Conservation (phyloP, 2,329 filamentous ascomycete species). For the Diaporthe velutina region DNA sequence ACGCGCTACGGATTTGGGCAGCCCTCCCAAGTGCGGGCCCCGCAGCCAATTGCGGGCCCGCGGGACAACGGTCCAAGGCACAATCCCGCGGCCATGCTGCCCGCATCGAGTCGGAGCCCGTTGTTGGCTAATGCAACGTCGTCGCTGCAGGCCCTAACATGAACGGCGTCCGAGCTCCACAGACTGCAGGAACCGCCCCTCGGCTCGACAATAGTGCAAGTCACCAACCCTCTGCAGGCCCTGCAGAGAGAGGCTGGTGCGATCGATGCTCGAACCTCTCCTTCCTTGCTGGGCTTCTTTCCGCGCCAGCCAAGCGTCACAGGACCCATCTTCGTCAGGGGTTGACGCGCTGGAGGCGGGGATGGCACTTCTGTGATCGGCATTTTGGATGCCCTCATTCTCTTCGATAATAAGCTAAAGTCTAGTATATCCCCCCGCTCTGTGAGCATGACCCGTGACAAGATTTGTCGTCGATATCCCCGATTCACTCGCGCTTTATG, state of each 20-base stretch:
- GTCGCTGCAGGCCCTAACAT: not conserved
- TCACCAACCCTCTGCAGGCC: not conserved
- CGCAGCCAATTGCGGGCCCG: not conserved
- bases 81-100: not conserved
- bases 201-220: not conserved
- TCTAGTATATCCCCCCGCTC: constrained; percentile 2
- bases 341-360: not conserved
- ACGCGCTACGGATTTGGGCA: not conserved
- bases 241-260: constrained; percentile 6
- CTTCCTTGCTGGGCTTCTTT: not conserved
- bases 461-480: not conserved
- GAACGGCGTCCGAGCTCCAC: constrained; percentile 20
- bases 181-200: not conserved
- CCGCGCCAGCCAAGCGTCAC: constrained; percentile 21
- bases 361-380: not conserved
- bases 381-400: constrained; percentile 15
- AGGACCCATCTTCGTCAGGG: constrained; percentile 2
- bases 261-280: not conserved
- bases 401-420: constrained; percentile 19
- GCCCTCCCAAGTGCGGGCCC: not conserved
- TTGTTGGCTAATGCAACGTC: constrained; percentile 19
- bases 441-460: not conserved
- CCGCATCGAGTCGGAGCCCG: constrained; percentile 12
- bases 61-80: constrained; percentile 12
- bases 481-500: not conserved